These are phyloP conservation scores for Huntiella omanensis DNA, from an alignment of 2,329 filamentous ascomycete genomes.

Conservation along the genomic window DNA sequence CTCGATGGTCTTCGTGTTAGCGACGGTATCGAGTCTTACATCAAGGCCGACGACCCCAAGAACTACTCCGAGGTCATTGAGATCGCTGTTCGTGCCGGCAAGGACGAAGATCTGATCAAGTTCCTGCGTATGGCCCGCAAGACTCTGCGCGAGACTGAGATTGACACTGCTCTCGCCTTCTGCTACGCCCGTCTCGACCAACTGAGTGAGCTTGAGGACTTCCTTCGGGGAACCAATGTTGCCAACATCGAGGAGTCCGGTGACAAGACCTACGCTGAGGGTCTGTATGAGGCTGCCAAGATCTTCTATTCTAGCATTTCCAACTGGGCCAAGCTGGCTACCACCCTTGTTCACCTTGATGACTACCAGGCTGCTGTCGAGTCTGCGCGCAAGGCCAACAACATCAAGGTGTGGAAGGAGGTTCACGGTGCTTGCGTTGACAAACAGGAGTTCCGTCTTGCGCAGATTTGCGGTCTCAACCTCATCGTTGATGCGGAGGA, in stretches of 20 bases:
- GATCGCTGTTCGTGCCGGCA: conserved; percentile 82
- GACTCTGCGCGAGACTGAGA: conserved; percentile 78
- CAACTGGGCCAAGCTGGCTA: conserved; percentile 98
- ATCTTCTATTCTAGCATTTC: conserved; percentile 98
- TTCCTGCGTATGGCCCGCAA: conserved; percentile 94
- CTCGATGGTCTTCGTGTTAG: conserved; percentile 83
- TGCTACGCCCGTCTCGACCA: conserved; percentile 83
- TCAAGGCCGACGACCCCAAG: conserved; percentile 77
- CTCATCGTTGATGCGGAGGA: conserved; percentile 96
- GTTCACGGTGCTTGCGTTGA: conserved; percentile 89
- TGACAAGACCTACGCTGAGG: conserved; percentile 94
- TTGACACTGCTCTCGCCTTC: conserved; percentile 89
- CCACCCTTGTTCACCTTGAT: conserved; percentile 86
- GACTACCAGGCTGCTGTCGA: conserved; percentile 97
- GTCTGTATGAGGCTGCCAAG: conserved; percentile 88
- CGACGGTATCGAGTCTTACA: conserved; percentile 92
- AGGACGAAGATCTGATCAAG: conserved; percentile 95
- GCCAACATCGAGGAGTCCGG: conserved; percentile 91
- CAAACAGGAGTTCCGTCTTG: conserved; percentile 97
- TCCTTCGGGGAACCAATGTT: conserved; percentile 81
- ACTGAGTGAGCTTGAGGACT: conserved; percentile 85
- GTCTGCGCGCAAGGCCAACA: conserved; percentile 95
- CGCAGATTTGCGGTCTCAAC: conserved; percentile 97
- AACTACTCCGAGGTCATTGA: conserved; percentile 96
- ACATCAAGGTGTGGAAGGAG: conserved; percentile 98